A percentile compares a stretch with the other conserved stretches of the same genome.
Evolutionary conservation across 306 rosid genomes (phyloP).

Genomic region (Cicer arietinum): DNA sequence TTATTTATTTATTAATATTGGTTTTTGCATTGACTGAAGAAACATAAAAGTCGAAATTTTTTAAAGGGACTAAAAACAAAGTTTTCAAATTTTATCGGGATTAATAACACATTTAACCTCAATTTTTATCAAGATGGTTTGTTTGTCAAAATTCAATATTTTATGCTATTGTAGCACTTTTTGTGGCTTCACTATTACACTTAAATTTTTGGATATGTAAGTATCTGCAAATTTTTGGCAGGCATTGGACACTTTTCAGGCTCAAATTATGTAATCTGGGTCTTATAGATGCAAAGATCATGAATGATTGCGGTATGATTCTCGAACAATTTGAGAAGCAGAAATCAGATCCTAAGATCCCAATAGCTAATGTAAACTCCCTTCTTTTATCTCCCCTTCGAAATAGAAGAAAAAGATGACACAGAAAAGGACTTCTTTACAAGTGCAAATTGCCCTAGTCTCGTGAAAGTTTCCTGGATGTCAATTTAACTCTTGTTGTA

Average conservation of each 20-base stretch:
- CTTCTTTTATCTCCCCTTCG: not conserved
- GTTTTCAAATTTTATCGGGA: no score
- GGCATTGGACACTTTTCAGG: constrained; percentile 78
- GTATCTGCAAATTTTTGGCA: constrained; percentile 50
- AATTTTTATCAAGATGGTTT: not conserved
- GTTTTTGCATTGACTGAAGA: not conserved
- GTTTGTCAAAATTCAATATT: constrained; percentile 14
- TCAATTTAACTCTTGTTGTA: not conserved
- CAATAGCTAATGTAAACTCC: constrained; percentile 41
- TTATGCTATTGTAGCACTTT: constrained; percentile 10
- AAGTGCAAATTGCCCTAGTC: constrained; percentile 22
- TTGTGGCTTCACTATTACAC: constrained; percentile 18
- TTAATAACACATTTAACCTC: no score
- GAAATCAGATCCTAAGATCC: constrained; percentile 47
- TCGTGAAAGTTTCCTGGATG: constrained; percentile 21
- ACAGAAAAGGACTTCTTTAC: constrained; percentile 16
- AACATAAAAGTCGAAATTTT: not conserved
- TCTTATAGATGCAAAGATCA: constrained; percentile 63
- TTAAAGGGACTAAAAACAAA: no score
- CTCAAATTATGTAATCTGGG: constrained; percentile 73
- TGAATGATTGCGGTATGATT: constrained; percentile 57
- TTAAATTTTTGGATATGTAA: not conserved
- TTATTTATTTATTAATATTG: not conserved
- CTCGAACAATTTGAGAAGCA: constrained; percentile 56
- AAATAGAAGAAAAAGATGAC: constrained; percentile 23